These are phyloP conservation scores for Beauveria pseudobassiana DNA, from an alignment of 2,329 filamentous ascomycete genomes.

Conservation along the genomic window DNA sequence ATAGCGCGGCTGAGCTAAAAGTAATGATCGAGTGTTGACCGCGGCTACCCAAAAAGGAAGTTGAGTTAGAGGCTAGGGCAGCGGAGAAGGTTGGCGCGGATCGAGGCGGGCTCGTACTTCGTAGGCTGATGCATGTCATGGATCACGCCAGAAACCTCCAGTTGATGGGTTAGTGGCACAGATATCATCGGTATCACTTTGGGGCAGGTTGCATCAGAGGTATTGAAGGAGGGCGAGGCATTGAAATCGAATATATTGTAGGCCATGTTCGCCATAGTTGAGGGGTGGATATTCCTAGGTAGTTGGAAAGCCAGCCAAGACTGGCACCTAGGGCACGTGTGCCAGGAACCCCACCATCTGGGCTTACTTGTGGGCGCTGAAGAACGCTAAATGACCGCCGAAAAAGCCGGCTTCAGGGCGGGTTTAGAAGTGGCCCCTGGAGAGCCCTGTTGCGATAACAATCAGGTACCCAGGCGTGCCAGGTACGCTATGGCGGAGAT, in stretches of 20 bases:
- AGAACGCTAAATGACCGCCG: neutral
- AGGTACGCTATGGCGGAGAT: neutral
- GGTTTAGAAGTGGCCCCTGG: neutral
- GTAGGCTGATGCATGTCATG: neutral
- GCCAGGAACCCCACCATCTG: neutral
- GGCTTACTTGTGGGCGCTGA: neutral
- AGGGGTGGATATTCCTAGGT: neutral
- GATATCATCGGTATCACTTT: neutral
- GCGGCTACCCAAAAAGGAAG: conserved; percentile 6
- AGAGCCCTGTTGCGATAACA: neutral
- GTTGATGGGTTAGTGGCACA: no score
- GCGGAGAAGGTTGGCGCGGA: neutral
- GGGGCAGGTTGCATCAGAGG: neutral
- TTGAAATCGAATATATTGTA: neutral
- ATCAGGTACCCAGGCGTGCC: neutral
- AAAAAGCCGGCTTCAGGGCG: neutral
- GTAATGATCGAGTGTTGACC: neutral
- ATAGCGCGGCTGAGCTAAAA: neutral
- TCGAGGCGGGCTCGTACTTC: neutral
- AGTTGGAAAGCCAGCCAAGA: neutral
- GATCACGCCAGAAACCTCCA: neutral
- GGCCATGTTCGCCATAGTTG: neutral
- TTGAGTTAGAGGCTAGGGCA: neutral
- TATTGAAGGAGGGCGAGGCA: neutral
- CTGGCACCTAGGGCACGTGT: neutral